A percentile compares a stretch with the other conserved stretches of the same genome.
Evolutionary conservation across 2,329 filamentous ascomycete genomes (phyloP).

Genomic region (Xylariaceae sp.): DNA sequence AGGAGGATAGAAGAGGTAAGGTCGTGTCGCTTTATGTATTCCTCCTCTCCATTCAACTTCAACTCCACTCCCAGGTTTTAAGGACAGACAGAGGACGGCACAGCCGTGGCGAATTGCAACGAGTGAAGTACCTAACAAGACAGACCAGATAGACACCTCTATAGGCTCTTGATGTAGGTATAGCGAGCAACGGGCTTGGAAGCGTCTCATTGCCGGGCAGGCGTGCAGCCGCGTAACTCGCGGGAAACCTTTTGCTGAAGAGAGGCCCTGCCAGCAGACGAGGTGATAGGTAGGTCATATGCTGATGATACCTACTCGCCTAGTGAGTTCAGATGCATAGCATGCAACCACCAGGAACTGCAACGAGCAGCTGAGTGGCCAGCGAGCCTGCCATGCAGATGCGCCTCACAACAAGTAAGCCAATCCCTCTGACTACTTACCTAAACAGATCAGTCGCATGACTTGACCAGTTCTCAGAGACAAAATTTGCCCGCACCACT

Average conservation of each 20-base stretch:
- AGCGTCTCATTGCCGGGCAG: slow-evolving; percentile 1
- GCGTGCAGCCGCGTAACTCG: slow-evolving; percentile 20
- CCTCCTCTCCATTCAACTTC: neutral
- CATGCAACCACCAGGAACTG: slow-evolving; percentile 32
- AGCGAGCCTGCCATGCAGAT: slow-evolving; percentile 29
- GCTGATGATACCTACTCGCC: slow-evolving; percentile 26
- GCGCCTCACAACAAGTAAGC: slow-evolving; percentile 30
- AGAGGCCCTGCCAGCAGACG: slow-evolving; percentile 20
- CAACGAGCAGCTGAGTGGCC: slow-evolving; percentile 30
- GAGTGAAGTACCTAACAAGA: neutral
- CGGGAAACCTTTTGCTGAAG: slow-evolving; percentile 15
- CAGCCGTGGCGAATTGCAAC: neutral
- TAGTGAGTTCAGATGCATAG: slow-evolving; percentile 29
- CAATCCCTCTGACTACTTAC: slow-evolving; percentile 30
- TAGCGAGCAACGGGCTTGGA: neutral
- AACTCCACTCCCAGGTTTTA: neutral
- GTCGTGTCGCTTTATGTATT: neutral
- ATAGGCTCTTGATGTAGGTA: neutral
- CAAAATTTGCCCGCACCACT: slow-evolving; percentile 21
- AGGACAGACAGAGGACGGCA: neutral
- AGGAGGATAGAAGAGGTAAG: neutral
- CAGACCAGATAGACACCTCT: neutral
- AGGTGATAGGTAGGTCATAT: slow-evolving; percentile 26
- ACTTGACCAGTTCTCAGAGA: slow-evolving; percentile 24
- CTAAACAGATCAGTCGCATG: slow-evolving; percentile 33